phyloP scores from a whole-genome alignment of 1,284 basidiomycete genomes.

The Agaricales sp. region DNA sequence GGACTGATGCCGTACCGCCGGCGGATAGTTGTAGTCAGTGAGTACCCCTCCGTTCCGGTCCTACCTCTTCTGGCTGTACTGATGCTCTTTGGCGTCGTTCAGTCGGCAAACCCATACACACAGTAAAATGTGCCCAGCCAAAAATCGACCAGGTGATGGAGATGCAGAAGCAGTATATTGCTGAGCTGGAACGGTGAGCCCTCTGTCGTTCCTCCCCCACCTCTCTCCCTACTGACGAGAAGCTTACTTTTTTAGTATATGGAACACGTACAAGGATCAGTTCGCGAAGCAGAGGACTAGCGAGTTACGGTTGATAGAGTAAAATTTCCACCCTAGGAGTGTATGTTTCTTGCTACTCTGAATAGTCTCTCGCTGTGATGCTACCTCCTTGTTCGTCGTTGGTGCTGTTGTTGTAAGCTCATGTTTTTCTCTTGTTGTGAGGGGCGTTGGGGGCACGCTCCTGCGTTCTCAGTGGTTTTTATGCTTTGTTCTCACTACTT shows the following conservation, averaged over 20 bases:
- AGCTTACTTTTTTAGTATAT: slow-evolving; percentile 52
- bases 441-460: too few species aligned
- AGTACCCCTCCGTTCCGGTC: slow-evolving; percentile 26
- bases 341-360: too few species aligned
- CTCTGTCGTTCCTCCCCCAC: slow-evolving; percentile 3
- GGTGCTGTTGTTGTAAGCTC: too few species aligned
- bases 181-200: slow-evolving; percentile 76
- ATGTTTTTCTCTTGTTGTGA: too few species aligned
- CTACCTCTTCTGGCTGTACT: background rate
- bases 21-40: slow-evolving; percentile 89
- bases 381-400: too few species aligned
- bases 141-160: slow-evolving; percentile 71
- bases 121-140: slow-evolving; percentile 71
- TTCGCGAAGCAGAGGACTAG: slow-evolving; percentile 68
- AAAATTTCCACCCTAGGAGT: too few species aligned
- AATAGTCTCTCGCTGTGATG: too few species aligned
- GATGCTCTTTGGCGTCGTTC: slow-evolving; percentile 1
- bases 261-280: slow-evolving; percentile 88
- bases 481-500: too few species aligned
- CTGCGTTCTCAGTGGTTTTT: too few species aligned
- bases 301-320: slow-evolving; percentile 69
- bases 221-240: slow-evolving; percentile 4
- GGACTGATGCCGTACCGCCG: slow-evolving; percentile 91
- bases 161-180: slow-evolving; percentile 83
- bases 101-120: slow-evolving; percentile 87